A percentile compares a stretch with the other conserved stretches of the same genome.
These are phyloP conservation scores for Penicillium arizonense DNA, from an alignment of 495 filamentous ascomycete genomes.

Conservation along the genomic window DNA sequence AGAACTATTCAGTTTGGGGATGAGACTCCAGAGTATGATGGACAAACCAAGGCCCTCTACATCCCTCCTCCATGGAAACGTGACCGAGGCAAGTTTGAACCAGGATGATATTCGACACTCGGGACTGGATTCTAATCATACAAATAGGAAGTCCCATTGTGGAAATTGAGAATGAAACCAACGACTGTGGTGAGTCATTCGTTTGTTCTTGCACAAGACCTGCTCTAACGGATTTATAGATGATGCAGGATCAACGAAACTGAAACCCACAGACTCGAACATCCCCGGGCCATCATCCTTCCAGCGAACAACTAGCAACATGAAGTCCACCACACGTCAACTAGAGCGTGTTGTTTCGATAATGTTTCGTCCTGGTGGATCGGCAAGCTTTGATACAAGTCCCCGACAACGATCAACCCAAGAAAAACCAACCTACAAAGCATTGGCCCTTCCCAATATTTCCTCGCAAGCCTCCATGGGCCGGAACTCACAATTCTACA, in stretches of 20 bases:
- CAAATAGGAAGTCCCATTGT: slow-evolving; percentile 16
- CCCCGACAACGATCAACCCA: background rate
- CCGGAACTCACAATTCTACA: slow-evolving; percentile 76
- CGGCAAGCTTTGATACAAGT: background rate
- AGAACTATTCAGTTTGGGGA: slow-evolving; percentile 1
- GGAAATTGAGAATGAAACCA: slow-evolving; percentile 14
- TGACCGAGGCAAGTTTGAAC: slow-evolving; percentile 26
- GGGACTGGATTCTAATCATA: background rate
- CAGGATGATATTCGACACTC: background rate
- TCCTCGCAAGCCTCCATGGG: slow-evolving; percentile 59
- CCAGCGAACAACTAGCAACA: too few species aligned
- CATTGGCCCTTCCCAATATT: slow-evolving; percentile 23
- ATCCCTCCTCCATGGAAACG: slow-evolving; percentile 33
- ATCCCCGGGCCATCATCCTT: too few species aligned
- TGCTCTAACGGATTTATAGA: too few species aligned
- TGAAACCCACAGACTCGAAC: too few species aligned
- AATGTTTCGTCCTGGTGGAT: slow-evolving; percentile 3
- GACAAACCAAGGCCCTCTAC: slow-evolving; percentile 24
- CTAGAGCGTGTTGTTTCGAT: slow-evolving; percentile 12
- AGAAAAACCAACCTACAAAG: slow-evolving; percentile 3
- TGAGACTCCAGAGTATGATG: background rate
- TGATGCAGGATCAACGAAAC: too few species aligned
- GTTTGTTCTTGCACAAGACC: background rate
- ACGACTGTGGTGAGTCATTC: slow-evolving; percentile 11
- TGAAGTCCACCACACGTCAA: background rate